Percentiles rank a stretch among this genome's conserved stretches.
phyloP scores from a whole-genome alignment of 1,139 yeast species.

The Saccharomycopsis hybrid region DNA sequence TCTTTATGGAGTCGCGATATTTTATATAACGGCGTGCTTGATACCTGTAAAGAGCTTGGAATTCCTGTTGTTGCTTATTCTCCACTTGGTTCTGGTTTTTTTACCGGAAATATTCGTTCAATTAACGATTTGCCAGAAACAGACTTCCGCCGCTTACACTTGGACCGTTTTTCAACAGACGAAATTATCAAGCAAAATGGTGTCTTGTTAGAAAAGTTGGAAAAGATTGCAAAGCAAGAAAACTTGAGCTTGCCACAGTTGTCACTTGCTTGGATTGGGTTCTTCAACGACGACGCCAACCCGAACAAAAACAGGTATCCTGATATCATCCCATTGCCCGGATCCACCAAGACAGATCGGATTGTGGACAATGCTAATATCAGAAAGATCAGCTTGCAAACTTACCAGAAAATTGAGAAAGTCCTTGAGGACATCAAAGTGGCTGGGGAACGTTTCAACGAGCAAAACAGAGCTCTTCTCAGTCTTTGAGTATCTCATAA shows the following conservation, averaged over 20 bases:
- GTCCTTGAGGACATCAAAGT: constrained; percentile 37
- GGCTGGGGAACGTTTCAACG: constrained; percentile 46
- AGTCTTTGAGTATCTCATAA: too few relatives aligned
- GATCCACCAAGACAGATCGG: constrained; percentile 54
- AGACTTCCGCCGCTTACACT: constrained; percentile 41
- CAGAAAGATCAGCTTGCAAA: constrained; percentile 44
- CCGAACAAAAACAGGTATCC: constrained; percentile 40
- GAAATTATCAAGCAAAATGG: constrained; percentile 52
- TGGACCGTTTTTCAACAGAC: constrained; percentile 51
- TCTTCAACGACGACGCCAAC: constrained; percentile 32
- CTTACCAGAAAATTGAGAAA: constrained; percentile 43
- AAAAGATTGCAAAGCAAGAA: constrained; percentile 37
- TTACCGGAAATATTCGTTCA: constrained; percentile 54
- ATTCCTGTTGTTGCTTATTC: constrained; percentile 74
- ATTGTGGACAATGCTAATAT: constrained; percentile 52
- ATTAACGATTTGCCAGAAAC: constrained; percentile 42
- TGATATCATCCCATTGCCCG: constrained; percentile 70
- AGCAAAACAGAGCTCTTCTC: constrained; percentile 4
- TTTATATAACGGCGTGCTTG: constrained; percentile 53
- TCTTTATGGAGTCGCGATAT: constrained; percentile 63
- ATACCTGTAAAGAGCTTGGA: constrained; percentile 44
- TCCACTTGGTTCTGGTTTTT: constrained; percentile 73
- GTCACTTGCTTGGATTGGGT: constrained; percentile 66
- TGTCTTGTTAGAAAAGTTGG: constrained; percentile 33
- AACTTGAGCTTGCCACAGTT: constrained; percentile 55